phyloP scores from a whole-genome alignment of 768 basidiomycete species.

The Pleurotus giganteus region DNA sequence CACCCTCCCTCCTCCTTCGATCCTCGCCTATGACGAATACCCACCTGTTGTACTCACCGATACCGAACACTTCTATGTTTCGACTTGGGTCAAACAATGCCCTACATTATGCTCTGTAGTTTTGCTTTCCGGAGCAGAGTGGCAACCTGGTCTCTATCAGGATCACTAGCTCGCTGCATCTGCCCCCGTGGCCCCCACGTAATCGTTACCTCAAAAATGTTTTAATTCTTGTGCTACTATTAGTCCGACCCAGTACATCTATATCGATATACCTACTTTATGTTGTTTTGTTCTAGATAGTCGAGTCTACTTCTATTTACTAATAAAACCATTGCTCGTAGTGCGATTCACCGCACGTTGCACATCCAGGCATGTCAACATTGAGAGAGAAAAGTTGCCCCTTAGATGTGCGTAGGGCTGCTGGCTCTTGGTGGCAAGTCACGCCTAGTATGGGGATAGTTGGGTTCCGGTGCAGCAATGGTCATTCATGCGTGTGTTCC shows the following conservation, averaged over 20 bases:
- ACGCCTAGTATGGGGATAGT: too few relatives aligned
- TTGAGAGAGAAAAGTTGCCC: too few relatives aligned
- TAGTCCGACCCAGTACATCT: too few relatives aligned
- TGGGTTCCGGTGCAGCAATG: too few relatives aligned
- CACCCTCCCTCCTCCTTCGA: background rate
- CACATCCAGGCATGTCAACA: too few relatives aligned
- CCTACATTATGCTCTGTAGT: constrained; percentile 13
- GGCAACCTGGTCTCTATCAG: background rate
- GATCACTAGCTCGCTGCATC: background rate
- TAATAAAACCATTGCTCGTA: too few relatives aligned
- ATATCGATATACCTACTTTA: too few relatives aligned
- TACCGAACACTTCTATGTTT: constrained; percentile 17
- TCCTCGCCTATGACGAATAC: constrained; percentile 5
- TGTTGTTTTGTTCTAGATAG: too few relatives aligned
- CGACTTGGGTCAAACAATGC: constrained; percentile 25
- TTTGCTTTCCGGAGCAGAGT: constrained; percentile 11
- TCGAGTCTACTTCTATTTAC: too few relatives aligned
- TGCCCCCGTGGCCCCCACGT: background rate
- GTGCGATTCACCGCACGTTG: too few relatives aligned
- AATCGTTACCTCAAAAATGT: background rate
- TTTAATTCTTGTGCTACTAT: background rate
- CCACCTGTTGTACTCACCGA: background rate
- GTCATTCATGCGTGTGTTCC: background rate
- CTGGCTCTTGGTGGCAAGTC: too few relatives aligned
- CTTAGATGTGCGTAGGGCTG: too few relatives aligned